phyloP scores from a whole-genome alignment of 2,329 filamentous ascomycete genomes.

The Elsinoe arachidis region DNA sequence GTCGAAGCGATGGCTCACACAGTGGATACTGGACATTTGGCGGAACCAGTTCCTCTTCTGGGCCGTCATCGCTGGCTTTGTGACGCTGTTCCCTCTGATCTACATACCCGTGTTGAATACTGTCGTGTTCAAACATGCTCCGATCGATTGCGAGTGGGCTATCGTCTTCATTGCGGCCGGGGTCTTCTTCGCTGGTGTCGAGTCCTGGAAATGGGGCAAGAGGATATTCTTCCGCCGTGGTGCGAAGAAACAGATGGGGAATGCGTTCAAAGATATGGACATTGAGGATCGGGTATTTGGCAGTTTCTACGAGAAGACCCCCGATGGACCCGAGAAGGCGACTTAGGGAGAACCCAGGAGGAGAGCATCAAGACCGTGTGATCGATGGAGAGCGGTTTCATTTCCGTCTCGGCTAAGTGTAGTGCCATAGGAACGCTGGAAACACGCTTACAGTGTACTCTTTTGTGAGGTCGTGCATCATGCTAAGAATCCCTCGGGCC shows the following conservation, averaged over 20 bases:
- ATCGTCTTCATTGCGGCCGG: constrained; percentile 54
- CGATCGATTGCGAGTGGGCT: constrained; percentile 62
- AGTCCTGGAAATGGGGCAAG: constrained; percentile 61
- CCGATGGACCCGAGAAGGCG: no score
- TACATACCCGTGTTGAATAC: constrained; percentile 63
- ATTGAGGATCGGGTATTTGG: constrained; percentile 13
- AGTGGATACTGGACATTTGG: constrained; percentile 62
- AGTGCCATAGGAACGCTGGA: no score
- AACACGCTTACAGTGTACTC: no score
- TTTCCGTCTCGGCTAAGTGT: no score
- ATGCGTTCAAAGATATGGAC: constrained; percentile 16
- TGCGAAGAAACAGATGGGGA: constrained; percentile 3
- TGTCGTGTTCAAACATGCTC: constrained; percentile 56
- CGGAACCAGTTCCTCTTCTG: constrained; percentile 57
- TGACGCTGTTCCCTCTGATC: constrained; percentile 38
- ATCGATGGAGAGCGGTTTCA: no score
- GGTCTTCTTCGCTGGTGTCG: constrained; percentile 56
- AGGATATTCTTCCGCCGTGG: constrained; percentile 42
- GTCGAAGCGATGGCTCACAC: constrained; percentile 52
- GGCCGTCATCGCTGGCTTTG: constrained; percentile 35
- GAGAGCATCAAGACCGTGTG: no score
- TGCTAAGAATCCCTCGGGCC: no score
- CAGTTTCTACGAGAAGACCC: neutral
- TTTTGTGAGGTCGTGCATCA: no score
- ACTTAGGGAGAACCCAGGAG: no score